Conservation (phyloP, 108 stramenopile genomes). For the Bacterosira constricta region DNA sequence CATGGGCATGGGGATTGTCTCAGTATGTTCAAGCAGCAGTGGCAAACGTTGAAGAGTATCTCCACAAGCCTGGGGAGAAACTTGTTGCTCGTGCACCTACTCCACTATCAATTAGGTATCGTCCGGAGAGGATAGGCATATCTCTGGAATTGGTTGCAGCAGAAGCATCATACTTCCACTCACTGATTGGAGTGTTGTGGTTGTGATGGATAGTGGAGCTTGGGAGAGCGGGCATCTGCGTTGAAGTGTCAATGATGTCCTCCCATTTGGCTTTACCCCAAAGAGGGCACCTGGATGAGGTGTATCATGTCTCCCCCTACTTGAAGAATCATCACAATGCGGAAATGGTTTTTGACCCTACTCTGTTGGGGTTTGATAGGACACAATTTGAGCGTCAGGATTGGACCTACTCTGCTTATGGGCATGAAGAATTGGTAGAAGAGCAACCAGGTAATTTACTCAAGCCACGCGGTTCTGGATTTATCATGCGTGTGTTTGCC, state of each 20-base stretch:
- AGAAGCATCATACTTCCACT: conserved; percentile 3
- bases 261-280: conserved; percentile 40
- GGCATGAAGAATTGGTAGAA: conserved; percentile 16
- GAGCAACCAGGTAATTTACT: conserved; percentile 19
- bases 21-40: conserved; percentile 52
- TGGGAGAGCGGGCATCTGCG: conserved; percentile 20
- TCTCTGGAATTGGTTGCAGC: too few relatives aligned
- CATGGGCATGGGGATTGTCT: conserved; percentile 48
- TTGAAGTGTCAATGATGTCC: conserved; percentile 38
- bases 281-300: conserved; percentile 45
- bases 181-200: conserved; percentile 22
- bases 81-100: neutral
- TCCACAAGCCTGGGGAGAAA: neutral
- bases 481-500: conserved; percentile 15
- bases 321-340: conserved; percentile 32
- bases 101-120: neutral
- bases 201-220: conserved; percentile 37
- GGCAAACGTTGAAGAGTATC: conserved; percentile 37
- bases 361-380: conserved; percentile 23
- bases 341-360: conserved; percentile 54
- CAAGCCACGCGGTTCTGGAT: conserved; percentile 29
- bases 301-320: conserved; percentile 41
- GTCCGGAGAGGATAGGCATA: conserved; percentile 25
- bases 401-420: conserved; percentile 38
- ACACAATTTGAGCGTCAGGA: conserved; percentile 22